Conservation (phyloP, 768 basidiomycete genomes). For the Termitomyces sp. region DNA sequence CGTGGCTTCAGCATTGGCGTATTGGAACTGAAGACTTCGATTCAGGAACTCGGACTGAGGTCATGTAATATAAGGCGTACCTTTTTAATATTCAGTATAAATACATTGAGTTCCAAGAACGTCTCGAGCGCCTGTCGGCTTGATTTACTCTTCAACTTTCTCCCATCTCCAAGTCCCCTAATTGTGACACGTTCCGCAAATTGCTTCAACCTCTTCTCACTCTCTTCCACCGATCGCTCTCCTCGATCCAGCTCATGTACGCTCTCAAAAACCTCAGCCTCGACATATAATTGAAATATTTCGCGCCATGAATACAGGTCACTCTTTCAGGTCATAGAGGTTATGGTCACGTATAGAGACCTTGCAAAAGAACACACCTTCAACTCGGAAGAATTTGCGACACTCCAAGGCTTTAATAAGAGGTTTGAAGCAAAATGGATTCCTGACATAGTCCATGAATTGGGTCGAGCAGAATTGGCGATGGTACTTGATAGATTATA, state of each 20-base stretch:
- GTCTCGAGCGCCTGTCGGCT: slow-evolving; percentile 56
- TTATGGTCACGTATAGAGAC: not conserved
- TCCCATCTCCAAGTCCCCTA: slow-evolving; percentile 48
- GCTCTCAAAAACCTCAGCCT: slow-evolving; percentile 82
- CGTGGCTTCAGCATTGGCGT: slow-evolving; percentile 83
- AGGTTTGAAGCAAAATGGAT: slow-evolving; percentile 44
- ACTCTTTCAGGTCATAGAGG: slow-evolving; percentile 22
- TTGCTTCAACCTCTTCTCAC: slow-evolving; percentile 56
- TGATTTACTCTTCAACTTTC: slow-evolving; percentile 51
- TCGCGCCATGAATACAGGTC: slow-evolving; percentile 89
- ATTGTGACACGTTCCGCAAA: slow-evolving; percentile 59
- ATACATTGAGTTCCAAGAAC: slow-evolving; percentile 73
- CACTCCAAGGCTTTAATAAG: slow-evolving; percentile 29
- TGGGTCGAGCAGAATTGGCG: slow-evolving; percentile 35
- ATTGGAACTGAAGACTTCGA: slow-evolving; percentile 51
- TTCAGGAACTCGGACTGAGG: not conserved
- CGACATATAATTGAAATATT: slow-evolving; percentile 84
- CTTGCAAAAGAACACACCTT: slow-evolving; percentile 12
- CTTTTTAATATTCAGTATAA: slow-evolving; percentile 80
- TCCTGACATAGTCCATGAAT: slow-evolving; percentile 29
- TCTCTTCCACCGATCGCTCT: slow-evolving; percentile 64
- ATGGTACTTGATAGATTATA: slow-evolving; percentile 32
- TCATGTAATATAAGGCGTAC: slow-evolving; percentile 26
- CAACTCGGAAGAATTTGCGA: slow-evolving; percentile 10
- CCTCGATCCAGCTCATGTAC: slow-evolving; percentile 59